Base-by-base conservation (phyloP, 306 rosid species). In the Arachis stenosperma region DNA sequence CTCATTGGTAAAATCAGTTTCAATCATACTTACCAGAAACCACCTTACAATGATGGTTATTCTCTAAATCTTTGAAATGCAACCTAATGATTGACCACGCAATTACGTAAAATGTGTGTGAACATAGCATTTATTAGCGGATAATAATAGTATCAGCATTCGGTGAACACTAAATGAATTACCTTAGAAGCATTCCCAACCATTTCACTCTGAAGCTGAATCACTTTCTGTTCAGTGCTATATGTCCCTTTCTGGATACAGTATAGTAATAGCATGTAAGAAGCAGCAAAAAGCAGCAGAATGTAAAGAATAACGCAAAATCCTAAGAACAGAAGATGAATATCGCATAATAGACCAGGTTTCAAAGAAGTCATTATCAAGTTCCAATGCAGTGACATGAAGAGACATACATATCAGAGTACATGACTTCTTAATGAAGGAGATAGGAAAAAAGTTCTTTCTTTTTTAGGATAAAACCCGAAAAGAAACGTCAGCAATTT, bases 121-220 rank as follows among this genome's bases (percentile, higher is more conserved):
- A 52, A 60, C 50, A 65, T 15, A 9, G 63, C 72, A 40, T 63
- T 53, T 48, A 69, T 71, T 62, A 58, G n/a, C 46, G 58, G 4
- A 50, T 39, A 74, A 9, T 22, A 53, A 6, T 53, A 9, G 60
- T n/a, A 65, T 22, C 17, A 8, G 52, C 51, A 79, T 22, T 68
- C 46, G 37, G 39, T 54, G 77, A 68, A 9, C 48, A 48, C 36
- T 36, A 77, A 69, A 69, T 44, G 29, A 70, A 65, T 88, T 87
- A 90, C 98, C 98, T 88, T 86, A 40, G 96, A 81, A 74, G 98
- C 98, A 79, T 90, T 92, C 17, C 96, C 98, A 68, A 90, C 94
- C 12, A 83, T 80, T 71, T 84, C 88, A 52, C 92, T 92, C 76
- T 82, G 92, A 64, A 92, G 94, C 66, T 82, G 77, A 79, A 92